phyloP scores from a whole-genome alignment of 805 yeast genomes.

The Lachancea sp. region DNA sequence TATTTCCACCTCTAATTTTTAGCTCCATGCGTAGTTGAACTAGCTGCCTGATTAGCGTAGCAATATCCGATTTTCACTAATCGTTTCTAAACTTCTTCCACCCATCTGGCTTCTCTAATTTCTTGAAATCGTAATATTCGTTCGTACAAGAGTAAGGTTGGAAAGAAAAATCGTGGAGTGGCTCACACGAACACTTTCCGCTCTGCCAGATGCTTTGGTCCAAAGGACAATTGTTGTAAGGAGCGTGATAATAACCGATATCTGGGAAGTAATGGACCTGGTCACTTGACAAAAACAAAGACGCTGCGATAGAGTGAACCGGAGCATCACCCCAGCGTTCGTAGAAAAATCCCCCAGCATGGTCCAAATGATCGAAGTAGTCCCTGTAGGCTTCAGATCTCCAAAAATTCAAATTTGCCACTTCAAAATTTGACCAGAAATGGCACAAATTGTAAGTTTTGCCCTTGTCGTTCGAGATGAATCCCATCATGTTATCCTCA shows the following conservation, averaged over 20 bases:
- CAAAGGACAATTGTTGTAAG: slow-evolving; percentile 74
- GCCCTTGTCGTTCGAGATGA: slow-evolving; percentile 68
- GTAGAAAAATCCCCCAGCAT: slow-evolving; percentile 86
- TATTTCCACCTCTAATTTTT: too few relatives aligned
- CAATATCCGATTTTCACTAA: too few relatives aligned
- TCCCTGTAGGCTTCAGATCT: slow-evolving; percentile 60
- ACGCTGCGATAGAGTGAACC: slow-evolving; percentile 80
- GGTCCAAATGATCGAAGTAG: slow-evolving; percentile 69
- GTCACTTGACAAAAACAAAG: slow-evolving; percentile 64
- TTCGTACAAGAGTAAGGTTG: slow-evolving; percentile 65
- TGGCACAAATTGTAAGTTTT: slow-evolving; percentile 72
- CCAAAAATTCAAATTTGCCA: slow-evolving; percentile 71
- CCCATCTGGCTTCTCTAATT: slow-evolving; percentile 54
- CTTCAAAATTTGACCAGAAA: slow-evolving; percentile 88
- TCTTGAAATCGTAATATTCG: slow-evolving; percentile 51
- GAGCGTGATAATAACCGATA: slow-evolving; percentile 78
- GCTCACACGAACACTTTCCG: slow-evolving; percentile 67
- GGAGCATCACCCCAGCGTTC: slow-evolving; percentile 97
- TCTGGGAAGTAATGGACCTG: slow-evolving; percentile 77
- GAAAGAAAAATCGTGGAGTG: slow-evolving; percentile 69
- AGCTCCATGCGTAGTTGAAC: too few relatives aligned
- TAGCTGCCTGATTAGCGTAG: too few relatives aligned
- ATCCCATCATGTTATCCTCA: slow-evolving; percentile 58
- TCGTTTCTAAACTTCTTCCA: slow-evolving; percentile 45
- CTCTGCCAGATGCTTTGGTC: slow-evolving; percentile 51